These are phyloP conservation scores for Apiotrichum laibachii DNA, from an alignment of 1,284 basidiomycete species.

Conservation along the genomic window DNA sequence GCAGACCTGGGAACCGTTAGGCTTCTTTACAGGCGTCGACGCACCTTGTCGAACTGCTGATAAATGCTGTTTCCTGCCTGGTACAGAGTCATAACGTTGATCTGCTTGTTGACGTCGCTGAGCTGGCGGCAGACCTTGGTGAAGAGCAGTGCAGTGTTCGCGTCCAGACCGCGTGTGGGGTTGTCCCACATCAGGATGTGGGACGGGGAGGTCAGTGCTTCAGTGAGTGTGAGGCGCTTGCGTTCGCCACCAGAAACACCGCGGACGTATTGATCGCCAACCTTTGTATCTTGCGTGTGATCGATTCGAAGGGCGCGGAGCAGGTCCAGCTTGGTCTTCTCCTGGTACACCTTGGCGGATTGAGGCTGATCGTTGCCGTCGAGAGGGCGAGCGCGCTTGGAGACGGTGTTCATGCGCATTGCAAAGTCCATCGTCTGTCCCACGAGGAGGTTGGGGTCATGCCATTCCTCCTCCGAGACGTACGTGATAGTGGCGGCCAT, in stretches of 20 bases:
- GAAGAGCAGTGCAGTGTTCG: slow-evolving; percentile 78
- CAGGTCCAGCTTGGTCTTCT: slow-evolving; percentile 33
- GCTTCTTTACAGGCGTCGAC: not conserved
- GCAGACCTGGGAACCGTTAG: slow-evolving; percentile 53
- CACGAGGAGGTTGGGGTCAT: slow-evolving; percentile 45
- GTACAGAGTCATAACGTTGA: slow-evolving; percentile 76
- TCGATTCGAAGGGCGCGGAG: slow-evolving; percentile 68
- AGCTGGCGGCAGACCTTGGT: slow-evolving; percentile 67
- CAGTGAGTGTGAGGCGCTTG: slow-evolving; percentile 69
- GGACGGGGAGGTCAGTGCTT: slow-evolving; percentile 62
- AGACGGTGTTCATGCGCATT: slow-evolving; percentile 39
- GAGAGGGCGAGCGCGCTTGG: slow-evolving; percentile 25
- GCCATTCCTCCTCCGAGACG: slow-evolving; percentile 45
- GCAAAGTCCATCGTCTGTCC: slow-evolving; percentile 48
- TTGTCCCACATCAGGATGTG: slow-evolving; percentile 66
- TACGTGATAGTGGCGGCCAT: slow-evolving; percentile 23
- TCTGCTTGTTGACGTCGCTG: slow-evolving; percentile 73
- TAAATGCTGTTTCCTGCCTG: slow-evolving; percentile 58
- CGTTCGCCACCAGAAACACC: slow-evolving; percentile 73
- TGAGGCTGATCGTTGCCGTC: slow-evolving; percentile 30
- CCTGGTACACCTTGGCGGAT: slow-evolving; percentile 32
- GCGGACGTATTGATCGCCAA: slow-evolving; percentile 70
- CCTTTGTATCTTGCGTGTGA: slow-evolving; percentile 60
- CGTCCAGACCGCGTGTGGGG: slow-evolving; percentile 63
- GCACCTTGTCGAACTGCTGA: slow-evolving; percentile 57